Percentiles rank a stretch among this genome's conserved stretches.
Conservation (phyloP, 2,329 filamentous ascomycete species). For the Ascochyta rabiei region DNA sequence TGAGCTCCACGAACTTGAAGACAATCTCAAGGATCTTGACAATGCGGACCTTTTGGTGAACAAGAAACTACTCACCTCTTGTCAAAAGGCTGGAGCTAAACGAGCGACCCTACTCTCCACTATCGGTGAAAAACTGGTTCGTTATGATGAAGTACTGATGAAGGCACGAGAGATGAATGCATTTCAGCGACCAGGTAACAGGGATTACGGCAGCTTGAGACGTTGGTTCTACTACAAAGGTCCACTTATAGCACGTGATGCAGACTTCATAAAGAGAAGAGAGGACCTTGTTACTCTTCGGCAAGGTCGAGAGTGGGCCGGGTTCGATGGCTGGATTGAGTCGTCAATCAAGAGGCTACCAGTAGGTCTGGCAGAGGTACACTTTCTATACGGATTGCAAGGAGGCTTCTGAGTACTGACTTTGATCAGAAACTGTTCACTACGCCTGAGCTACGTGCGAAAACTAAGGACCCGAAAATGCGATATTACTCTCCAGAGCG, state of each 20-base stretch:
- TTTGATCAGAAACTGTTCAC: conserved; percentile 37
- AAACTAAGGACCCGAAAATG: conserved; percentile 33
- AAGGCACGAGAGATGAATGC: conserved; percentile 41
- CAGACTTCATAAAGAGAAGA: conserved; percentile 36
- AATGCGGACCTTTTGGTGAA: neutral
- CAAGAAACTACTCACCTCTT: no score
- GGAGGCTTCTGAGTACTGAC: neutral
- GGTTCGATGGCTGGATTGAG: conserved; percentile 47
- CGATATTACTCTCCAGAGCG: conserved; percentile 42
- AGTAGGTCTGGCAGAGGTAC: no score
- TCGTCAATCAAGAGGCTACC: conserved; percentile 20
- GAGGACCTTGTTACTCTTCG: conserved; percentile 47
- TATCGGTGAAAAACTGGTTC: conserved; percentile 25
- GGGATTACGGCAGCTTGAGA: conserved; percentile 42
- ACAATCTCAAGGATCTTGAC: conserved; percentile 27
- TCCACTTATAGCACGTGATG: conserved; percentile 34
- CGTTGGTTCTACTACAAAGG: conserved; percentile 37
- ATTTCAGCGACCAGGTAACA: conserved; percentile 41
- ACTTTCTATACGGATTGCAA: neutral
- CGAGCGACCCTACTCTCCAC: conserved; percentile 14
- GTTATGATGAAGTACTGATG: conserved; percentile 40
- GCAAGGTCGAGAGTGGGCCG: conserved; percentile 43
- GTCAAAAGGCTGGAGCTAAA: neutral
- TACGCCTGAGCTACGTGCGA: conserved; percentile 38
- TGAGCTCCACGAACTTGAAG: conserved; percentile 40